These are phyloP conservation scores for Dendrobium officinale DNA, from an alignment of 106 monocot genomes.

Conservation along the genomic window DNA sequence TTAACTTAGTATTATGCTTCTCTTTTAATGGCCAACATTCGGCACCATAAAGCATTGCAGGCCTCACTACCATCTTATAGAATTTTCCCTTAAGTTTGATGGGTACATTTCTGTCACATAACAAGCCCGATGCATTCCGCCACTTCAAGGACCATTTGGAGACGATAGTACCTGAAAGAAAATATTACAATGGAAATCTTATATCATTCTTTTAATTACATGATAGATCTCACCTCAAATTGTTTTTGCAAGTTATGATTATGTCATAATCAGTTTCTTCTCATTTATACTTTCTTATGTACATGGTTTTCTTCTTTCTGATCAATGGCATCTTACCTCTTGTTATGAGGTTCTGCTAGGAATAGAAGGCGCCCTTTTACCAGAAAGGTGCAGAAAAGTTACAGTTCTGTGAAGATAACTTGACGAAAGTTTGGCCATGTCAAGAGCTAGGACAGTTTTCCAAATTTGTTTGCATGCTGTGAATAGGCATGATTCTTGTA, in stretches of 20 bases:
- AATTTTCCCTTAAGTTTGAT: no score
- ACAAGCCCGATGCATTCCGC: no score
- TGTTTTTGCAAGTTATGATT: neutral
- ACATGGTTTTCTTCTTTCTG: conserved; percentile 1
- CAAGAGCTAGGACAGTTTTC: conserved; percentile 13
- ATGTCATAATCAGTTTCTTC: neutral
- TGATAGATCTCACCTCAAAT: neutral
- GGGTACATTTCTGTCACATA: no score
- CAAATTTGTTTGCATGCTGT: conserved; percentile 10
- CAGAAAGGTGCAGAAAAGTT: neutral
- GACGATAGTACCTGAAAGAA: no score
- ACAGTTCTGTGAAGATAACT: neutral
- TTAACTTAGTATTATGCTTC: no score
- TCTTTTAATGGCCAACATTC: no score
- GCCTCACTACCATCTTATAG: no score
- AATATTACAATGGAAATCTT: neutral
- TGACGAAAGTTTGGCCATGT: conserved; percentile 18
- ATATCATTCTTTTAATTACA: neutral
- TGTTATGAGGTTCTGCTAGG: neutral
- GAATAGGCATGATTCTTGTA: conserved; percentile 7
- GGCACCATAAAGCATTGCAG: no score
- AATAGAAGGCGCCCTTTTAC: neutral
- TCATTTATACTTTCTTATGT: neutral
- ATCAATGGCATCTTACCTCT: conserved; percentile 4
- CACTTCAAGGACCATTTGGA: no score